phyloP scores from a whole-genome alignment of 768 basidiomycete genomes.

The Boletus barrowsii region DNA sequence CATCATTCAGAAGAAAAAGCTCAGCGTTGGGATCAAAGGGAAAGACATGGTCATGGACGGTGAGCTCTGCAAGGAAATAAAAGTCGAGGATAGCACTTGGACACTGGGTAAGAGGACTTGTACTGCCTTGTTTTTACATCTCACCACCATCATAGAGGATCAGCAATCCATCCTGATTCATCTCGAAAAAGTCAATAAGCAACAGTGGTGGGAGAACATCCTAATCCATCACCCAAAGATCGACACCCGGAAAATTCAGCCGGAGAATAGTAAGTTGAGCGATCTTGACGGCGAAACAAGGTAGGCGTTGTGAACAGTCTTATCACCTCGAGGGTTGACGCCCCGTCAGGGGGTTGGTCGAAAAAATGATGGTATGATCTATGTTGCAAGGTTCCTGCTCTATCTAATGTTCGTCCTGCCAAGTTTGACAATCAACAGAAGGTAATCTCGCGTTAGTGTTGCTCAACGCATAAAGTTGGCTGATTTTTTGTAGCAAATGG shows the following conservation, averaged over 20 bases:
- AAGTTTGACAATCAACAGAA: slow-evolving; percentile 46
- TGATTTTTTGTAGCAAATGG: slow-evolving; percentile 67
- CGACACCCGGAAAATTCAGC: slow-evolving; percentile 93
- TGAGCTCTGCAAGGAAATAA: slow-evolving; percentile 89
- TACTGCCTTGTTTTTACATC: neutral
- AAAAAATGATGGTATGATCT: slow-evolving; percentile 97
- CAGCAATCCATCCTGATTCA: slow-evolving; percentile 68
- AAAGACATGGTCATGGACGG: slow-evolving; percentile 85
- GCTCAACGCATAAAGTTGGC: neutral
- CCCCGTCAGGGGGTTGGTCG: slow-evolving; percentile 82
- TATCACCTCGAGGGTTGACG: slow-evolving; percentile 8
- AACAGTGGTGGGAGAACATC: slow-evolving; percentile 98
- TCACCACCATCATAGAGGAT: slow-evolving; percentile 58
- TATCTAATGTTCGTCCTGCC: slow-evolving; percentile 11
- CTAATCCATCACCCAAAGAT: slow-evolving; percentile 94
- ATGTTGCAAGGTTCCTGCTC: neutral
- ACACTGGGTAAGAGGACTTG: slow-evolving; percentile 63
- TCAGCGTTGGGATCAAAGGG: slow-evolving; percentile 83
- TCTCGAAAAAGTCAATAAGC: slow-evolving; percentile 82
- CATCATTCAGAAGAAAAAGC: slow-evolving; percentile 74
- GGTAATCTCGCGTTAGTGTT: slow-evolving; percentile 22
- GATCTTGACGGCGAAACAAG: slow-evolving; percentile 96
- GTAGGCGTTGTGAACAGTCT: slow-evolving; percentile 36
- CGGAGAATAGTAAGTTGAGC: slow-evolving; percentile 91
- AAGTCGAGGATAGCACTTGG: slow-evolving; percentile 97